Conservation (phyloP, 768 basidiomycete genomes). For the Royoungia palumana region DNA sequence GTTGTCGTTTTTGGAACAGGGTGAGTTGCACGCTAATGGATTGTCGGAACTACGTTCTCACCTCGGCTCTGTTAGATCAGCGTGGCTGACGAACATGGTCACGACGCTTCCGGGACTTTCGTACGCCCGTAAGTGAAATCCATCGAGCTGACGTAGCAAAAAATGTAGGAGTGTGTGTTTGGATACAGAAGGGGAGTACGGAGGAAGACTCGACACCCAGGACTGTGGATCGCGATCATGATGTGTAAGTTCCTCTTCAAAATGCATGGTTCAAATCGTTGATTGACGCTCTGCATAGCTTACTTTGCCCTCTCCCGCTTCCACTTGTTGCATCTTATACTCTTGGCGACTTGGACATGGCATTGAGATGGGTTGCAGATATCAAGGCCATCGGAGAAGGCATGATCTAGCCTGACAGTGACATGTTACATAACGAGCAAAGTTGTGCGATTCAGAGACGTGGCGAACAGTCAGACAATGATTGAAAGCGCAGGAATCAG, state of each 20-base stretch:
- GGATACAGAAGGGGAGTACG: conserved; percentile 54
- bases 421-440: conserved; percentile 1
- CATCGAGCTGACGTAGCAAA: conserved; percentile 45
- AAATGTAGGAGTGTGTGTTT: conserved; percentile 59
- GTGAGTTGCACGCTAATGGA: conserved; percentile 13
- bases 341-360: background rate
- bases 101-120: conserved; percentile 42
- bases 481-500: too few species aligned
- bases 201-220: conserved; percentile 34
- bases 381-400: conserved; percentile 31
- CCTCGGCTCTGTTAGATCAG: too few species aligned
- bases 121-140: conserved; percentile 37
- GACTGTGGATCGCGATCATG: conserved; percentile 31
- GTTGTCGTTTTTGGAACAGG: conserved; percentile 34
- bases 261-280: background rate
- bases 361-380: conserved; percentile 12
- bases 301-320: conserved; percentile 21
- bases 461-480: too few species aligned
- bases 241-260: conserved; percentile 17
- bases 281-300: conserved; percentile 9
- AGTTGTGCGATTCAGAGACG: too few species aligned
- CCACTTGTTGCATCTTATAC: conserved; percentile 26
- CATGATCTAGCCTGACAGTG: conserved; percentile 17
- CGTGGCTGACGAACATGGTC: background rate
- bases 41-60: background rate